Conservation (phyloP, 345 rosid species). For the Zanthoxylum bungeanum region DNA sequence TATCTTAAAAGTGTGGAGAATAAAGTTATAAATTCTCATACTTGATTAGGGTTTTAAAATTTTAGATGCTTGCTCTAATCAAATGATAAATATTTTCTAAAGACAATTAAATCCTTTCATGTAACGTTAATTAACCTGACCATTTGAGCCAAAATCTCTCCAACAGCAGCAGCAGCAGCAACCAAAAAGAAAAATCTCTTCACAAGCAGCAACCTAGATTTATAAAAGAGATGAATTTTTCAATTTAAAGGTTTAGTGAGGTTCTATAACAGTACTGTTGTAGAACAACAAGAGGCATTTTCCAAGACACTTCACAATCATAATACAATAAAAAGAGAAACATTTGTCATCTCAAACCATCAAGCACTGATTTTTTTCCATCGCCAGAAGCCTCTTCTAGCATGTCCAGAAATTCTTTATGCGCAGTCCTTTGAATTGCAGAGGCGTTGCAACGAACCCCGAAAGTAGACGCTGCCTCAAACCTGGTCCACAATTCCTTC, state of each 20-base stretch:
- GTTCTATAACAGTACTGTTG: not conserved
- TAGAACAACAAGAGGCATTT: not conserved
- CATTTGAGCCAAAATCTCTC: not conserved
- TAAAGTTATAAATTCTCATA: not conserved
- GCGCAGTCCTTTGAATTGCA: constrained; percentile 26
- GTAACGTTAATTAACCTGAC: too few species aligned
- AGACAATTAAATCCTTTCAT: not conserved
- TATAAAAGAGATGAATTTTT: not conserved
- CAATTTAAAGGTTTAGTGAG: not conserved
- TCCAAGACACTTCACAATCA: not conserved
- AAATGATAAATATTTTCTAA: not conserved
- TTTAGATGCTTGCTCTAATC: not conserved
- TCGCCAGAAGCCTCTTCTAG: constrained; percentile 80
- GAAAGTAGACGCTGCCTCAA: constrained; percentile 69
- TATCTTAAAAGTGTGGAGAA: not conserved
- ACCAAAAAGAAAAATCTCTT: not conserved
- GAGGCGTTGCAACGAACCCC: constrained; percentile 30
- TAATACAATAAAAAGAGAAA: not conserved
- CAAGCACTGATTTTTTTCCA: constrained; percentile 26
- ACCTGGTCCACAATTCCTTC: constrained; percentile 92
- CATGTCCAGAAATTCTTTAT: constrained; percentile 82
- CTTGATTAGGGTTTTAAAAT: not conserved
- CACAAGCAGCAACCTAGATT: not conserved
- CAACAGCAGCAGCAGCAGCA: not conserved
- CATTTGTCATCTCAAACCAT: constrained; percentile 20